These are phyloP conservation scores for Beauveria rudraprayagi DNA, from an alignment of 2,329 filamentous ascomycete genomes.

Conservation along the genomic window DNA sequence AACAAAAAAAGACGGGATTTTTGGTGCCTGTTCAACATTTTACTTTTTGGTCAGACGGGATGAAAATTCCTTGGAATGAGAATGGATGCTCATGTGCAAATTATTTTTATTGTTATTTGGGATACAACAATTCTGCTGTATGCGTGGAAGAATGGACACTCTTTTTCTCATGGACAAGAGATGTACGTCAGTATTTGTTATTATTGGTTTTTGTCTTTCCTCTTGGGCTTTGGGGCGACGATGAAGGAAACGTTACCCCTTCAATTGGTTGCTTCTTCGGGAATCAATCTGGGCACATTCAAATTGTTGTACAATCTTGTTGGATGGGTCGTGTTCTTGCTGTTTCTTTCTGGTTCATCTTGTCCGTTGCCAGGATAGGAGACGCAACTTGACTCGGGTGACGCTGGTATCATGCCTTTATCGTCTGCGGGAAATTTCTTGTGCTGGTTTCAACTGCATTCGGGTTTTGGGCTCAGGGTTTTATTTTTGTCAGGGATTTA, in stretches of 20 bases:
- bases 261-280: neutral
- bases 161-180: neutral
- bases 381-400: neutral
- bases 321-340: conserved; percentile 8
- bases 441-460: conserved; percentile 1
- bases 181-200: conserved; percentile 4
- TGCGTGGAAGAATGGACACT: neutral
- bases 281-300: conserved; percentile 6
- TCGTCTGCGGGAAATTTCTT: neutral
- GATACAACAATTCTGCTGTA: neutral
- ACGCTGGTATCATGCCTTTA: neutral
- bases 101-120: neutral
- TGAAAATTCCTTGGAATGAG: neutral
- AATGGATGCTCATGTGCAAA: conserved; percentile 1
- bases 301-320: conserved; percentile 12
- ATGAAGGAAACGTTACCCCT: neutral
- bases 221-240: neutral
- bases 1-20: neutral
- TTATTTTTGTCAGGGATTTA: conserved; percentile 12
- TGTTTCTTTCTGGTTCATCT: neutral
- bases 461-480: conserved; percentile 8
- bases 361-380: no score
- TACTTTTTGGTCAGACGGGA: neutral
- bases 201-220: neutral
- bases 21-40: neutral